phyloP scores from a whole-genome alignment of 148 eudicot species.

The Rhododendron ferrugineum region DNA sequence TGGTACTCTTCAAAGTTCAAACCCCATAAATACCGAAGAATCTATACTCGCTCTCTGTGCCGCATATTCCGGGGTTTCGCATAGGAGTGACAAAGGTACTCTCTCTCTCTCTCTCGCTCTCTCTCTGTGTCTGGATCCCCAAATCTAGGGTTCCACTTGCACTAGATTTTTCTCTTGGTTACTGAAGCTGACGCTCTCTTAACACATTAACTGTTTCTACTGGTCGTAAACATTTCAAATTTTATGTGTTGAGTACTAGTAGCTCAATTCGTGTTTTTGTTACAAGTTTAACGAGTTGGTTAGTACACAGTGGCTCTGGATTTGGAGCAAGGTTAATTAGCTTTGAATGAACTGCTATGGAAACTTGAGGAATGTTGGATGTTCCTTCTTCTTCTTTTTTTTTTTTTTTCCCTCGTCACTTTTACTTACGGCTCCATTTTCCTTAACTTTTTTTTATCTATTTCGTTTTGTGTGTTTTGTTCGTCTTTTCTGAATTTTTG shows the following conservation, averaged over 20 bases:
- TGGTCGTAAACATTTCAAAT: background rate
- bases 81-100: conserved; percentile 27
- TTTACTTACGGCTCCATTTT: background rate
- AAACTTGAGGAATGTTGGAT: background rate
- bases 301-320: background rate
- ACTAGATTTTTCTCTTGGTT: background rate
- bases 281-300: background rate
- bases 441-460: too few relatives aligned
- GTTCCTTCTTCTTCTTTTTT: too few relatives aligned
- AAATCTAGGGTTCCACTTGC: conserved; percentile 34
- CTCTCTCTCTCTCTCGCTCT: too few relatives aligned
- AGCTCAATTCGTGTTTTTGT: background rate
- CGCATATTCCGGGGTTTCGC: conserved; percentile 24
- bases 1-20: background rate
- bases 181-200: background rate
- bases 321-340: background rate
- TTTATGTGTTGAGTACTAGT: background rate
- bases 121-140: conserved; percentile 37
- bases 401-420: background rate
- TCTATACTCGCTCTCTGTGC: background rate
- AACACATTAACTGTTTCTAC: background rate
- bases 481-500: too few relatives aligned
- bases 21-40: background rate
- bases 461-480: background rate
- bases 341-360: background rate